These are phyloP conservation scores for Neurospora tetrasperma DNA, from an alignment of 495 filamentous ascomycete genomes.

Conservation along the genomic window DNA sequence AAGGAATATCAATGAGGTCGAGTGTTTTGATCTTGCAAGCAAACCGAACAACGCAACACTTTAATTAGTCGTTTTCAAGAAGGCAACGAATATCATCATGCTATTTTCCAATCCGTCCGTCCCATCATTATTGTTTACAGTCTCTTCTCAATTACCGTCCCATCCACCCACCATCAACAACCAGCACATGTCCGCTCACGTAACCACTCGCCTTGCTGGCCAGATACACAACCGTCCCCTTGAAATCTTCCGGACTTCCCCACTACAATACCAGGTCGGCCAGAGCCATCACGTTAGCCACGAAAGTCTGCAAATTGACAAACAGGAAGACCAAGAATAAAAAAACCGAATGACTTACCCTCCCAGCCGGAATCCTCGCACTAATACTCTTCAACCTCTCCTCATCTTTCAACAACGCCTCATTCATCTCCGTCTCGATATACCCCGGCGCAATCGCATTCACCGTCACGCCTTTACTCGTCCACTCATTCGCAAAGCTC, in stretches of 20 bases:
- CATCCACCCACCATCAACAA: constrained; percentile 94
- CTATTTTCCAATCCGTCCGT: neutral
- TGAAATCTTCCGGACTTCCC: constrained; percentile 83
- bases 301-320: neutral
- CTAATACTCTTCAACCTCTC: constrained; percentile 61
- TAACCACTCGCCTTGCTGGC: constrained; percentile 68
- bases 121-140: neutral
- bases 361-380: constrained; percentile 71
- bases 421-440: constrained; percentile 89
- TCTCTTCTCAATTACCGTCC: constrained; percentile 45
- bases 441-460: constrained; percentile 76
- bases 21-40: neutral
- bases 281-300: neutral
- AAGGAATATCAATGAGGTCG: neutral
- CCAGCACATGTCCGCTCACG: constrained; percentile 69
- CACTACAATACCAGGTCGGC: constrained; percentile 32
- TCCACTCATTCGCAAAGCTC: constrained; percentile 81
- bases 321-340: too few relatives aligned
- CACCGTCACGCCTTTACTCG: constrained; percentile 55
- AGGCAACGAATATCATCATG: neutral
- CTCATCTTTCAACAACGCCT: constrained; percentile 63
- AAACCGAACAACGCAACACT: neutral
- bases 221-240: constrained; percentile 70
- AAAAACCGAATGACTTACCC: constrained; percentile 21
- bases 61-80: neutral